Base-by-base conservation (phyloP, 371 early-diverging fungal genomes). In the Mucor lusitanicus region DNA sequence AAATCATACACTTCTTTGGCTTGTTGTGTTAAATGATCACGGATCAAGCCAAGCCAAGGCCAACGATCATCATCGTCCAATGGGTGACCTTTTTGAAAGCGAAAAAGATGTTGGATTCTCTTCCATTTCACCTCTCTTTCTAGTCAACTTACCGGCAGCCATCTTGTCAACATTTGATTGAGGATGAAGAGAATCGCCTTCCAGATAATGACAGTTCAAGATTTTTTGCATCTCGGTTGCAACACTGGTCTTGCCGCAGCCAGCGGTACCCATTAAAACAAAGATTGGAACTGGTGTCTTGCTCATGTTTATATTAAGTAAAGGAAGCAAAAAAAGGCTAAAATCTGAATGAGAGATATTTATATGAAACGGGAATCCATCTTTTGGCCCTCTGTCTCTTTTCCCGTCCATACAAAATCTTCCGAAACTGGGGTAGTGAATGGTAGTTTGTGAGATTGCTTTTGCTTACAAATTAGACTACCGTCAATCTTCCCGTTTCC, bases 61-160 rank as follows among this genome's bases (percentile, higher is more conserved):
- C 80, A 83, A 23, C 92, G 86, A 70, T 91, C 90, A 60, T 85
- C 86, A 74, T 91, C 92, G 0, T 68, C 64, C 44, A 91, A 72
- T 7, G 90, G 80, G 28, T 78, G 37, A 9, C 91, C 87, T 83
- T 17, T 42, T 42, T n/a, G n/a, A n/a, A n/a, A n/a, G n/a, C n/a
- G n/a, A n/a, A n/a, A n/a, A 33, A 8, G 19, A 44, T 44, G 3
- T 44, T 44, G n/a, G 42, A 30, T n/a, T 6, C 3, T 42, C n/a
- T n/a, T n/a, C n/a, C n/a, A n/a, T n/a, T n/a, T n/a, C n/a, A n/a
- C 13, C 37, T 0, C 37, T 13, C 1, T 11, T 1, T 37, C 2
- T 30, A 30, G 6, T 30, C n/a, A 37, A 4, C 37, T 40, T 75
- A 84, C 84, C 84, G 70, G 67, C 46, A 32, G 84, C 69, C 91